Percentiles rank a stretch among this genome's conserved stretches.
These are phyloP conservation scores for Trapa incisa DNA, from an alignment of 345 rosid species.

Conservation along the genomic window DNA sequence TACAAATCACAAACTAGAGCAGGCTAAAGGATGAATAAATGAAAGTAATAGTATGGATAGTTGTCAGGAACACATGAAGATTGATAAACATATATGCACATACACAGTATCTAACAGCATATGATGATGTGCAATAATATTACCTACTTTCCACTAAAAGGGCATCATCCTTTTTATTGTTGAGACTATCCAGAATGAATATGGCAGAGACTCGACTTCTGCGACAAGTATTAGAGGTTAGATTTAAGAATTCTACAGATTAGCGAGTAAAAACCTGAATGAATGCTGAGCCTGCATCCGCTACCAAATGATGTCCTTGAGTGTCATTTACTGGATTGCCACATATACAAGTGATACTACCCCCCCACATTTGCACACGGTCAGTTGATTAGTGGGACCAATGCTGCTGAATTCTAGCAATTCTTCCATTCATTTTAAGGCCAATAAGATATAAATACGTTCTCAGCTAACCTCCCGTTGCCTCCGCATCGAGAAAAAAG, in stretches of 20 bases:
- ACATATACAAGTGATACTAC: not conserved
- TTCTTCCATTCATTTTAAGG: not conserved
- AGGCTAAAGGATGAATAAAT: no score
- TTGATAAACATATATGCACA: not conserved
- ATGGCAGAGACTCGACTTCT: not conserved
- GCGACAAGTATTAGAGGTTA: not conserved
- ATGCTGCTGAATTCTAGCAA: slow-evolving; percentile 5
- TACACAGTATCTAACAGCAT: not conserved
- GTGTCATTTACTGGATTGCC: slow-evolving; percentile 8
- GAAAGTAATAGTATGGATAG: no score
- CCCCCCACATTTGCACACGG: no score
- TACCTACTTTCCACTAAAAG: not conserved
- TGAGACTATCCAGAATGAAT: not conserved
- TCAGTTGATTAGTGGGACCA: not conserved
- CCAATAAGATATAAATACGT: no score
- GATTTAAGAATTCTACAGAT: slow-evolving; percentile 12
- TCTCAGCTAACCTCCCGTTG: slow-evolving; percentile 39
- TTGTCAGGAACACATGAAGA: not conserved
- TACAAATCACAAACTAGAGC: no score
- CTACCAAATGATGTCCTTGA: slow-evolving; percentile 17
- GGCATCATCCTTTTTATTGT: not conserved
- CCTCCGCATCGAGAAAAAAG: slow-evolving; percentile 62
- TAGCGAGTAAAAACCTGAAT: slow-evolving; percentile 12
- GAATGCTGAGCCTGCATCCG: slow-evolving; percentile 21
- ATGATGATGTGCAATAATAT: not conserved